phyloP scores from a whole-genome alignment of 106 monocot genomes.

The Amphibolis antarctica region DNA sequence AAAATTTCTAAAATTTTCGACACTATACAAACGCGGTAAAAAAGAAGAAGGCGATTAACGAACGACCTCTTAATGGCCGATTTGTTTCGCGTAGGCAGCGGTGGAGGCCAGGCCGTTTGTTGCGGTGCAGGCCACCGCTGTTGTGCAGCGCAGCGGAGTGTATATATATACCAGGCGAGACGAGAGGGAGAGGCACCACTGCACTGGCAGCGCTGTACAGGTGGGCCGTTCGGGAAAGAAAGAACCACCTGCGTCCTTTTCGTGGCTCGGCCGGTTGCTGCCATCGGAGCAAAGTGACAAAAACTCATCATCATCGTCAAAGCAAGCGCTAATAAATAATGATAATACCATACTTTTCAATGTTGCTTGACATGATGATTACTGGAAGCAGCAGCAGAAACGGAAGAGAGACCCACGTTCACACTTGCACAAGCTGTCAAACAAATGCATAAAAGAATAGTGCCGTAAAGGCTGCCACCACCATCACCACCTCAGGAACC shows the following conservation, averaged over 20 bases:
- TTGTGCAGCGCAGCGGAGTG: background rate
- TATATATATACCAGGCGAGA: background rate
- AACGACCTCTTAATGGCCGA: background rate
- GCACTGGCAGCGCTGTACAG: background rate
- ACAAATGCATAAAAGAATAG: background rate
- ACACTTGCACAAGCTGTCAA: background rate
- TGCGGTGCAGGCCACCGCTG: background rate
- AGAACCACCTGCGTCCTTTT: background rate
- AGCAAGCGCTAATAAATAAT: too few relatives aligned
- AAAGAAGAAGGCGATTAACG: background rate
- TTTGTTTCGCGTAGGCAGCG: background rate
- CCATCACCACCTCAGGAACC: too few relatives aligned
- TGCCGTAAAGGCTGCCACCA: background rate
- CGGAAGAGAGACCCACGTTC: background rate
- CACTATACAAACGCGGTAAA: too few relatives aligned
- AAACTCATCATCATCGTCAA: background rate
- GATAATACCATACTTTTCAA: background rate
- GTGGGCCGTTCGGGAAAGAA: background rate
- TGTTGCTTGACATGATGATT: background rate
- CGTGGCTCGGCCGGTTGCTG: constrained; percentile 2
- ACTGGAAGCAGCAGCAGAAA: background rate
- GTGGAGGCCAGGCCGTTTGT: background rate
- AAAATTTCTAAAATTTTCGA: too few relatives aligned
- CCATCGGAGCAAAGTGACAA: constrained; percentile 6
- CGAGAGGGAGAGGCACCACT: background rate